These are phyloP conservation scores for Solanum ossicruentum DNA, from an alignment of 257 asterid genomes.

Conservation along the genomic window DNA sequence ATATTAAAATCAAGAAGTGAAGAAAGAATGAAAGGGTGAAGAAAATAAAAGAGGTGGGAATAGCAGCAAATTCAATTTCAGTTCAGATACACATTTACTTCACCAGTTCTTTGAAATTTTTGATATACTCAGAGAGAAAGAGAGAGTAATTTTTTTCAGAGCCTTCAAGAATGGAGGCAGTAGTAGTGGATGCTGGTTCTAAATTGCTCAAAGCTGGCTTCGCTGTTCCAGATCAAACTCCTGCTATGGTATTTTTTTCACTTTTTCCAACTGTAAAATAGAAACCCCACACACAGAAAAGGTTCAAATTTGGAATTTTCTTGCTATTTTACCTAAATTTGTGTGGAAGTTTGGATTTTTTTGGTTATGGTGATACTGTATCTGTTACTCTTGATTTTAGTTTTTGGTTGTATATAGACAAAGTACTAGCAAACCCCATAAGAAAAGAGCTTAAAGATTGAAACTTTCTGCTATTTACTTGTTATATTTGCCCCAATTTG, in stretches of 20 bases:
- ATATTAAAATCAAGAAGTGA: background rate
- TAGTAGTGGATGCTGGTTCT: constrained; percentile 81
- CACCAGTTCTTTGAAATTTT: background rate
- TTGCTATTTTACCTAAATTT: background rate
- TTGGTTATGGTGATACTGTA: background rate
- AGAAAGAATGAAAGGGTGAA: background rate
- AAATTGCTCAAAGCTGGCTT: constrained; percentile 86
- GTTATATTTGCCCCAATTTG: background rate
- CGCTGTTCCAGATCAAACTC: constrained; percentile 90
- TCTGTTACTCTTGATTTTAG: background rate
- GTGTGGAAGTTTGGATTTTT: background rate
- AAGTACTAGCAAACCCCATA: background rate
- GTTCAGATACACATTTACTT: no score
- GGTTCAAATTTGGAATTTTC: background rate
- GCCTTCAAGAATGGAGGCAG: constrained; percentile 62
- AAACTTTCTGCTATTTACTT: background rate
- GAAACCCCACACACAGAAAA: background rate
- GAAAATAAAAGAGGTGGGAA: background rate
- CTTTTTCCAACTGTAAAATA: background rate
- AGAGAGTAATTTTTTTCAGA: background rate
- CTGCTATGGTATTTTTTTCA: constrained; percentile 46
- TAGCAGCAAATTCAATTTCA: background rate
- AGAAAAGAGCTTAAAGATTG: background rate
- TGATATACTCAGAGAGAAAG: background rate
- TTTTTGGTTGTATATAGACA: background rate